phyloP scores from a whole-genome alignment of 2,329 filamentous ascomycete genomes.

The Aspergillus uvarum region DNA sequence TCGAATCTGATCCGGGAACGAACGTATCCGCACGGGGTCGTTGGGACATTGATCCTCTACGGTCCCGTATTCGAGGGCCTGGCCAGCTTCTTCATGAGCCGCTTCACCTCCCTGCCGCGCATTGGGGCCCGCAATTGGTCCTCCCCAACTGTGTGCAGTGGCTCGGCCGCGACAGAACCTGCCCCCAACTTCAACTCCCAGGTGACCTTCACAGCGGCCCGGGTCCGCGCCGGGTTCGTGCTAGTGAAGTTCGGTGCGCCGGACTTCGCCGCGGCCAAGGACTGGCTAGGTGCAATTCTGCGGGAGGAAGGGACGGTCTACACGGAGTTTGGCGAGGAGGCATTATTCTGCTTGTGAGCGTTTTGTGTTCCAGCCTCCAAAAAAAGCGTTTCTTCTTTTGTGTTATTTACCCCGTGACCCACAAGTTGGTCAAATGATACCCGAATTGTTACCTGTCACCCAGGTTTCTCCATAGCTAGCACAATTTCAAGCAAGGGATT shows the following conservation, averaged over 20 bases:
- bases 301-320: constrained; percentile 70
- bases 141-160: constrained; percentile 19
- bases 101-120: constrained; percentile 75
- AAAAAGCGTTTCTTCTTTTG: neutral
- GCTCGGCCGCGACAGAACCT: constrained; percentile 21
- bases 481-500: neutral
- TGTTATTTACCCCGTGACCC: neutral
- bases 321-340: constrained; percentile 73
- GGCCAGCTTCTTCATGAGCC: constrained; percentile 71
- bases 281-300: constrained; percentile 78
- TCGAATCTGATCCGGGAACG: constrained; percentile 47
- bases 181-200: constrained; percentile 47
- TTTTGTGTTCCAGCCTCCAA: neutral
- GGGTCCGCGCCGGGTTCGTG: constrained; percentile 72
- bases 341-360: constrained; percentile 67
- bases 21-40: constrained; percentile 73
- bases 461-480: neutral
- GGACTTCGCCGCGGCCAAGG: constrained; percentile 75
- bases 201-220: constrained; percentile 79
- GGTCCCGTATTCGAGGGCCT: constrained; percentile 68
- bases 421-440: neutral
- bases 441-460: neutral
- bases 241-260: constrained; percentile 87
- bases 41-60: constrained; percentile 81
- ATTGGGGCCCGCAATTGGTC: constrained; percentile 78